Percentiles rank a stretch among this genome's conserved stretches.
These are phyloP conservation scores for Laguncularia racemosa DNA, from an alignment of 345 rosid species.

Conservation along the genomic window DNA sequence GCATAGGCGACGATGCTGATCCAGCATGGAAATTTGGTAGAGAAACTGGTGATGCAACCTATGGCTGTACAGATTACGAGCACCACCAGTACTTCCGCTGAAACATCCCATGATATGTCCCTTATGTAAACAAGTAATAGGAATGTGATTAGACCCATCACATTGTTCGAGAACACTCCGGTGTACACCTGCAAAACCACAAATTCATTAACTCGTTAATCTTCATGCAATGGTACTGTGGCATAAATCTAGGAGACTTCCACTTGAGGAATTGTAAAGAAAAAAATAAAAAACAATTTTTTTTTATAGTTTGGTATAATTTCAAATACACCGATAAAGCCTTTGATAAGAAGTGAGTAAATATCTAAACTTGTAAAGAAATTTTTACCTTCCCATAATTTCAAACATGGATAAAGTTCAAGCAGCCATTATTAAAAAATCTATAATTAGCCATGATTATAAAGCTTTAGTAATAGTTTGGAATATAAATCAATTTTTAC, in stretches of 20 bases:
- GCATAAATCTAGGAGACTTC: not conserved
- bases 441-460: too few species aligned
- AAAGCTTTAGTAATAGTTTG: too few species aligned
- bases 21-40: conserved; percentile 27
- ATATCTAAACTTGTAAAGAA: too few species aligned
- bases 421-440: too few species aligned
- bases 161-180: conserved; percentile 39
- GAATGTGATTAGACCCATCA: conserved; percentile 27
- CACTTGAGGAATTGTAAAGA: not conserved
- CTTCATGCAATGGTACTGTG: too few species aligned
- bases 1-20: conserved; percentile 21
- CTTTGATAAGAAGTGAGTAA: too few species aligned
- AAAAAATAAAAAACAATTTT: too few species aligned
- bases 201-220: not conserved
- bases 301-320: too few species aligned
- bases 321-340: too few species aligned
- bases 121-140: conserved; percentile 27
- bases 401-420: too few species aligned
- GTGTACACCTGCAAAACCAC: conserved; percentile 25
- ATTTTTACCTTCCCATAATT: too few species aligned
- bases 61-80: conserved; percentile 28
- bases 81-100: conserved; percentile 31
- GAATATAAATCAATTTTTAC: too few species aligned
- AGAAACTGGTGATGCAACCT: conserved; percentile 22
- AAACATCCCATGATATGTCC: conserved; percentile 29